Conservation (phyloP, 805 yeast genomes). For the Lipomyces starkeyi region DNA sequence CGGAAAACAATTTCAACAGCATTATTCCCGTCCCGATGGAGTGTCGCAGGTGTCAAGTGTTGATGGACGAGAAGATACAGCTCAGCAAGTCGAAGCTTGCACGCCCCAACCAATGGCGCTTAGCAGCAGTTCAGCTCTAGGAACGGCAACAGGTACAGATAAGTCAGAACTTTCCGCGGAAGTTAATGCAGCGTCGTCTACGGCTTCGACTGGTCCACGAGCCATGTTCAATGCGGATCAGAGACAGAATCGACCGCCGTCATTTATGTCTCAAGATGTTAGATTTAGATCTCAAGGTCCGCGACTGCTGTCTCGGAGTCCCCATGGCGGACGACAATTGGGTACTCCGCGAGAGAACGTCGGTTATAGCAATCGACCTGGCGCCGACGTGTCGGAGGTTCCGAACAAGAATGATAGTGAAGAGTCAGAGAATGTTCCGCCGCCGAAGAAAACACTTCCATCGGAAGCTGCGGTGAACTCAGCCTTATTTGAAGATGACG, state of each 20-base stretch:
- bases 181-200: not conserved
- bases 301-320: not conserved
- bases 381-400: not conserved
- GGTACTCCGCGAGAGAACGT: not conserved
- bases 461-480: not conserved
- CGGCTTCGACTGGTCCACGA: not conserved
- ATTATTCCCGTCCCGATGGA: not conserved
- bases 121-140: not conserved
- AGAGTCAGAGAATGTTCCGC: not conserved
- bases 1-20: not conserved
- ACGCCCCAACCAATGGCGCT: not conserved
- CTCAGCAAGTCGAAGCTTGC: not conserved
- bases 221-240: not conserved
- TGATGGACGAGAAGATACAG: not conserved
- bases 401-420: not conserved
- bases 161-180: not conserved
- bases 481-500: conserved; percentile 17
- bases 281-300: not conserved
- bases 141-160: not conserved
- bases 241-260: not conserved
- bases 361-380: not conserved
- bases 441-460: not conserved
- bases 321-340: not conserved
- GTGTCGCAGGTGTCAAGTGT: not conserved
- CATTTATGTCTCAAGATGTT: not conserved